Percentiles rank a stretch among this genome's conserved stretches.
Evolutionary conservation across 805 yeast genomes (phyloP).

Genomic region (Candida broadrunensis): DNA sequence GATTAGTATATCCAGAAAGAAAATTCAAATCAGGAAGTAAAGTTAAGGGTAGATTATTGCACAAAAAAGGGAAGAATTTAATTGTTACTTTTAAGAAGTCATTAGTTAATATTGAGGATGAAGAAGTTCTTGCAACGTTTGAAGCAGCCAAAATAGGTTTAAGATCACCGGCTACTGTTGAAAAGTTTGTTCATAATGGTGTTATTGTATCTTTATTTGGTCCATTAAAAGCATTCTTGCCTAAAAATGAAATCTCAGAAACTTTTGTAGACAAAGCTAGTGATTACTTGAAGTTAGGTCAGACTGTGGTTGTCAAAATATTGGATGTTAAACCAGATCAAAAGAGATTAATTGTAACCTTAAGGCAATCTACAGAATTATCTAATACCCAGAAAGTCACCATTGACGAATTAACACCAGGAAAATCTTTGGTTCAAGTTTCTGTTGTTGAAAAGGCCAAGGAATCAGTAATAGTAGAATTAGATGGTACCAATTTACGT

Average conservation of each 20-base stretch:
- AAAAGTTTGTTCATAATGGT: constrained; percentile 69
- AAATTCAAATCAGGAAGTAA: constrained; percentile 83
- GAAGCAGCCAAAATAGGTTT: constrained; percentile 42
- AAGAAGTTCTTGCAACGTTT: constrained; percentile 42
- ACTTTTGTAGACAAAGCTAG: constrained; percentile 74
- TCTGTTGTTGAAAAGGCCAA: constrained; percentile 70
- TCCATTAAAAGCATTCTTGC: constrained; percentile 71
- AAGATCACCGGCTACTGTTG: constrained; percentile 71
- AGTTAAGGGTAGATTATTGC: constrained; percentile 71
- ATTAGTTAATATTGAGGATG: constrained; percentile 63
- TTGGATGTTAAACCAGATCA: constrained; percentile 51
- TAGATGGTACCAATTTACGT: constrained; percentile 48
- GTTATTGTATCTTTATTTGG: constrained; percentile 85
- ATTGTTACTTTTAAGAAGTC: constrained; percentile 79
- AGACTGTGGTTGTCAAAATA: constrained; percentile 72
- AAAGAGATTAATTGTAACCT: constrained; percentile 65
- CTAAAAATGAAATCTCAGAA: constrained; percentile 86
- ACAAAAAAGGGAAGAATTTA: constrained; percentile 47
- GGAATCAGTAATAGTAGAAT: constrained; percentile 67
- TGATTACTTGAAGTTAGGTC: constrained; percentile 79
- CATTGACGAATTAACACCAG: constrained; percentile 50
- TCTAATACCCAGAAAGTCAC: constrained; percentile 46
- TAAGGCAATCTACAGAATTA: constrained; percentile 59
- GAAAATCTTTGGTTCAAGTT: constrained; percentile 59
- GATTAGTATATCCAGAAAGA: constrained; percentile 85